These are phyloP conservation scores for Zygosaccharomyces gambellarensis DNA, from an alignment of 805 yeast genomes.

Conservation along the genomic window DNA sequence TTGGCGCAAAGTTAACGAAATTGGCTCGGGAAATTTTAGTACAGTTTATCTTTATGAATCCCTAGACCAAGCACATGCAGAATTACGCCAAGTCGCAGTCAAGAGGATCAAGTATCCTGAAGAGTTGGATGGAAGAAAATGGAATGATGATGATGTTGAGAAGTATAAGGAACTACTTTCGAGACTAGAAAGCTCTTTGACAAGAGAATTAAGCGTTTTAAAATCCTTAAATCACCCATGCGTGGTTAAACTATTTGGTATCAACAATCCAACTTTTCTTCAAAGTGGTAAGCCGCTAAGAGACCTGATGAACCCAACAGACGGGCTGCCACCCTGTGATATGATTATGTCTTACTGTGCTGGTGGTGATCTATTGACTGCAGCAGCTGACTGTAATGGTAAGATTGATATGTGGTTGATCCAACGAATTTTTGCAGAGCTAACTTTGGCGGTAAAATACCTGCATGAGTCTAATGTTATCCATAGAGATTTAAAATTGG, in stretches of 20 bases:
- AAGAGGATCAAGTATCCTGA: constrained; percentile 52
- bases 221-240: constrained; percentile 59
- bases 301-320: constrained; percentile 31
- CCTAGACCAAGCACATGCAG: constrained; percentile 16
- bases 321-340: constrained; percentile 22
- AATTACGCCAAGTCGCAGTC: constrained; percentile 51
- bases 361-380: constrained; percentile 82
- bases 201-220: constrained; percentile 72
- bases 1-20: constrained; percentile 39
- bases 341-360: constrained; percentile 70
- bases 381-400: constrained; percentile 42
- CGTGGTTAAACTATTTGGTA: constrained; percentile 56
- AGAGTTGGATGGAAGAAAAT: constrained; percentile 11
- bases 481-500: constrained; percentile 90
- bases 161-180: constrained; percentile 40
- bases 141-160: constrained; percentile 15
- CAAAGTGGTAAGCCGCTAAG: constrained; percentile 28
- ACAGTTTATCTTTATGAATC: constrained; percentile 49
- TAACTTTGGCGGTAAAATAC: constrained; percentile 63
- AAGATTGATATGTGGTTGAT: constrained; percentile 46
- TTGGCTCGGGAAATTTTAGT: constrained; percentile 70
- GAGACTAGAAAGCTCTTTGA: constrained; percentile 55
- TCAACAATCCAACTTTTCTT: constrained; percentile 28
- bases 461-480: constrained; percentile 65
- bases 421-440: constrained; percentile 63